Evolutionary conservation across 352 stramenopile species (phyloP).

Genomic region (Phytophthora uliginosa): DNA sequence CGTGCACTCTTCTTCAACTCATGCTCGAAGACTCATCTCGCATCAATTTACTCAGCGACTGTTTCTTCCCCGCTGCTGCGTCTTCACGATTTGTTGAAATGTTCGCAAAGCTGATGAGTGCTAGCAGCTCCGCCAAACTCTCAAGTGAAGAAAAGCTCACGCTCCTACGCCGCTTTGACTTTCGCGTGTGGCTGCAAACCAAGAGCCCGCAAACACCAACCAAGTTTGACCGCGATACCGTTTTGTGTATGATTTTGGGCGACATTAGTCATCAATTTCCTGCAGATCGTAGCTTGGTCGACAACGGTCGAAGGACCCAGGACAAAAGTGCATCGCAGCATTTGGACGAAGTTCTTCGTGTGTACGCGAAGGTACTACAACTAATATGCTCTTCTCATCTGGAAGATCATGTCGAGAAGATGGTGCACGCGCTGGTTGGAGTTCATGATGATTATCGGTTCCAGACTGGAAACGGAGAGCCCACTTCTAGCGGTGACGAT

Average conservation of each 20-base stretch:
- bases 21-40: constrained; percentile 89
- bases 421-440: constrained; percentile 82
- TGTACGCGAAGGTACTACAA: constrained; percentile 80
- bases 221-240: constrained; percentile 87
- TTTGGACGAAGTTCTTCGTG: constrained; percentile 65
- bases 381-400: constrained; percentile 74
- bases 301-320: constrained; percentile 14
- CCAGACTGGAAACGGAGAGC: constrained; percentile 38
- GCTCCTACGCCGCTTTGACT: constrained; percentile 82
- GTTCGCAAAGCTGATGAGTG: constrained; percentile 90
- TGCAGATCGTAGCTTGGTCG: constrained; percentile 49
- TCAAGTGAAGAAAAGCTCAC: constrained; percentile 79
- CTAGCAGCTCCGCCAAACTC: constrained; percentile 72
- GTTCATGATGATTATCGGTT: constrained; percentile 88
- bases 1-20: constrained; percentile 79
- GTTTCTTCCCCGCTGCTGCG: constrained; percentile 81
- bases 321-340: constrained; percentile 31
- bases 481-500: constrained; percentile 15
- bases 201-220: constrained; percentile 58
- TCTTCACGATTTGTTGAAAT: constrained; percentile 87
- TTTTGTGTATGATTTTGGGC: constrained; percentile 81
- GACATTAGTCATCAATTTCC: constrained; percentile 73
- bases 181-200: constrained; percentile 75
- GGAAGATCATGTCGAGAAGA: constrained; percentile 86
- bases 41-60: constrained; percentile 85